Base-by-base conservation (phyloP, 805 yeast genomes). In the Ogataea zsoltii region DNA sequence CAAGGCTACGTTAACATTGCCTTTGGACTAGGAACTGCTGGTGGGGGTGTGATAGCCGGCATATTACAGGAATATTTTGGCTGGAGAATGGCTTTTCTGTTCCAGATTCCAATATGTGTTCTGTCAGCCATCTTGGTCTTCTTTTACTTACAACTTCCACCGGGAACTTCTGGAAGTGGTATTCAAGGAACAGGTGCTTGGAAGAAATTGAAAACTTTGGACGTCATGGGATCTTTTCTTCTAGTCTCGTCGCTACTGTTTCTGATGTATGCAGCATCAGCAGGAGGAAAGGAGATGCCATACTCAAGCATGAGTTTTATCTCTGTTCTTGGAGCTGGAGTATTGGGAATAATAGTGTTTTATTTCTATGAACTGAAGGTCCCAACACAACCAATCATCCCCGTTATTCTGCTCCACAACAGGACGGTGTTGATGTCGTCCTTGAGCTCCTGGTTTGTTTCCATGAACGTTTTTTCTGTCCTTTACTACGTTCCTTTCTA, bases 1-100 rank as follows among this genome's bases (percentile, higher is more conserved):
- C 97, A 90, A 61, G 97, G 97, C 0, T 62, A 86, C 41, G 85
- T 85, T 29, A 89, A 89, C 61, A 71, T 89, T 15, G 80, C 80
- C 33, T 90, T 77, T 58, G 92, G 90, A 12, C 60, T 81, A 15
- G 97, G 97, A 4, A 83, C 88, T 2, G 83, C 85, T 0, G 62
- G 76, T 38, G 95, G 95, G 13, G 91, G 90, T 1, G 60, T 77
- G 3, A 57, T 80, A 33, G 86, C 85, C 23, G 89, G 90, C 1
- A 51, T 75, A 17, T 65, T 83, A 41, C 74, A 83, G 26, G 66
- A 68, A 7, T 61, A 55, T 34, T 63, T 72, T 34, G 87, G 88
- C 12, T 87, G 95, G 96, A 70, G 90, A 60, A 70, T 69, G 66
- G 80, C 83, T 2, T 81, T 80, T 56, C 53, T 71, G 19, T 49